Evolutionary conservation across 2,329 filamentous ascomycete species (phyloP), one percentile per base, ranked within the genome.

Genomic region (Atkinsonella texensis): DNA sequence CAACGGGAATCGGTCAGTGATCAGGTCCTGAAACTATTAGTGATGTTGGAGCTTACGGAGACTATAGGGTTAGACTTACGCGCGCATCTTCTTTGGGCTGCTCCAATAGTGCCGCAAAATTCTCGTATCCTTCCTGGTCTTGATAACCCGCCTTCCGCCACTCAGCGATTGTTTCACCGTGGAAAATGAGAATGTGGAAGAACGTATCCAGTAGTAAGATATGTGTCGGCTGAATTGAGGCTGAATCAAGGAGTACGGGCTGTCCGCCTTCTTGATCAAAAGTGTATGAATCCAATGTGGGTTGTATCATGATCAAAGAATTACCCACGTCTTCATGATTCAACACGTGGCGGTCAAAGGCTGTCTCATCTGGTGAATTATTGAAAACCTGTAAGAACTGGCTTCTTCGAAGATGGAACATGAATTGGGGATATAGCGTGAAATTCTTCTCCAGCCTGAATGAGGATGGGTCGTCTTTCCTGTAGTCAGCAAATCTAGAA

Each of bases 301-400:
- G 93, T 67, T 98, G 93, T 58, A 98, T 97, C 93, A 98, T 98
- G 67, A 98, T 84, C 46, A 98, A 79, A 11, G 90, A 96, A 70
- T 97, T 95, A 72, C 87, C 86, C 55, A 95, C 89, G 68, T 97
- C 93, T 68, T 98, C 93, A 62, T 97, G 90, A 66, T 97, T 95
- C 57, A 98, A 77, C 3, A 98, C 89, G 65, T 98, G 93, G 55
- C 93, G 81, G 67, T 97, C 95, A 70, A 98, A 98, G n/a, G 93
- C 93, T 23, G 93, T 98, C 70, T 98, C 93, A 62, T 98, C 93
- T 8, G 93, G 93, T 0, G 91, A 97, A 69, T 97, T 98, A 75
- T 98, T 98, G 80, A 98, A 98, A 52, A 98, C 90, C 65, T 98
- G 93, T 57, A 98, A 71, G 75, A 98, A 98, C 69, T 97, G 93